Evolutionary conservation across 2,329 filamentous ascomycete genomes (phyloP), one percentile per base, ranked within the genome.

Genomic region (Tympanopsis confertula): DNA sequence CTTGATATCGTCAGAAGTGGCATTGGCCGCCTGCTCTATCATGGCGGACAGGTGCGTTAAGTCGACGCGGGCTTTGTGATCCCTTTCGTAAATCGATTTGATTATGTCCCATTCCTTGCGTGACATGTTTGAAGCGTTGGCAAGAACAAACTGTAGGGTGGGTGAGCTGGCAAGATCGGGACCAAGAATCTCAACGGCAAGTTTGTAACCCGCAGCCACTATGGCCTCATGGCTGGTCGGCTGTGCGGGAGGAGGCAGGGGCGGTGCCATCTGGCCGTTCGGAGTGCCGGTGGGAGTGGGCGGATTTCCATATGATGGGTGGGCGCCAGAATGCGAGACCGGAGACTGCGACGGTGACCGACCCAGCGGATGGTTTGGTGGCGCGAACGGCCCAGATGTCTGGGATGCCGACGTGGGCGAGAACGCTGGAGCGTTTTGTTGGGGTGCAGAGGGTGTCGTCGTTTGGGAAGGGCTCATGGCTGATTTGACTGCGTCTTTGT

Each of bases 41-140:
- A 78, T 58, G 35, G 59, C 56, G 24, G 71, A 73, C 3, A 81
- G 59, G 38, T 74, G 63, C 37, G 66, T 60, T 14, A 80, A 55
- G 48, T 87, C 76, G 2, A 77, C 69, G 17, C 75, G 67, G 0
- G 84, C 74, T 17, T 68, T 69, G 1, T 77, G 74, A 39, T 86
- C 78, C 10, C 69, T 65, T 36, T 78, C 69, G 18, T 86, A 67
- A 13, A 89, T 78, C 28, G 71, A 68, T 37, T 72, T 69, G 43
- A 95, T 73, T 19, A 91, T 74, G 39, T 73, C 67, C 71, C 91
- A 81, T 51, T 93, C 84, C 13, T 71, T 62, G n/a, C 73, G 66
- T 35, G 78, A 69, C 66, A 83, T 85, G 36, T 72, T 70, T 15
- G 70, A 74, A 1, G 79, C 80, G 45, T 84, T 78, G 4, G 77